Evolutionary conservation across 2,329 filamentous ascomycete species (phyloP).

Genomic region (Alternaria longipes): DNA sequence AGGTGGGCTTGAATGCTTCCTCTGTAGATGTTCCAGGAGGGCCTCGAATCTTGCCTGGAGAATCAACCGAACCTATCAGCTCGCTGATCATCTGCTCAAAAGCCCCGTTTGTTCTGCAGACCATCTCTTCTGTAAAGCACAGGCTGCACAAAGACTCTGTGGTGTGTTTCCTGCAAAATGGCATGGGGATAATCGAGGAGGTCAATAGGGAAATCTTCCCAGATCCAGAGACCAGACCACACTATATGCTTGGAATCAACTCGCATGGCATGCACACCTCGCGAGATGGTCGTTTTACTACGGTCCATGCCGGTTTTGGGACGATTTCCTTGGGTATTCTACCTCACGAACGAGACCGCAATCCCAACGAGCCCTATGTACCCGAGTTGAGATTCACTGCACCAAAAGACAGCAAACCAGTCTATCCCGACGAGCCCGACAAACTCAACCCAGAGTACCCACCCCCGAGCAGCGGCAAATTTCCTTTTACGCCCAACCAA

Average conservation of each 20-base stretch:
- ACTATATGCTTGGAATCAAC: constrained; percentile 76
- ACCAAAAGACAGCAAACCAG: constrained; percentile 5
- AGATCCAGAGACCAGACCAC: constrained; percentile 70
- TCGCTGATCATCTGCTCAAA: constrained; percentile 85
- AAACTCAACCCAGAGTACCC: constrained; percentile 28
- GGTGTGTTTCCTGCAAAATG: constrained; percentile 80
- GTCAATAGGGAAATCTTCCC: constrained; percentile 77
- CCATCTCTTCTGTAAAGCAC: constrained; percentile 71
- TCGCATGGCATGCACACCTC: constrained; percentile 65
- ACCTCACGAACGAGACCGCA: constrained; percentile 50
- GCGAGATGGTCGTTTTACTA: constrained; percentile 59
- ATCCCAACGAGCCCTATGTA: constrained; percentile 35
- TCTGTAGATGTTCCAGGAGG: constrained; percentile 16
- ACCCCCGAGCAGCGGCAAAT: constrained; percentile 26
- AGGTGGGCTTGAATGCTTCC: constrained; percentile 30
- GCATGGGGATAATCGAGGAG: constrained; percentile 83
- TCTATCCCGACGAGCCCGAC: constrained; percentile 18
- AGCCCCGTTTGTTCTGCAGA: constrained; percentile 71
- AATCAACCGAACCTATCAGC: constrained; percentile 64
- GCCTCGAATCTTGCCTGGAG: constrained; percentile 26
- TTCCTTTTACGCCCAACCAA: constrained; percentile 54
- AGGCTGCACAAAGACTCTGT: constrained; percentile 74
- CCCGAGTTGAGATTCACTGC: constrained; percentile 27
- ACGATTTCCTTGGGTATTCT: constrained; percentile 66
- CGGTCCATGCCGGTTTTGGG: constrained; percentile 67